phyloP scores from a whole-genome alignment of 768 basidiomycete genomes.

The Mycena haematopus region DNA sequence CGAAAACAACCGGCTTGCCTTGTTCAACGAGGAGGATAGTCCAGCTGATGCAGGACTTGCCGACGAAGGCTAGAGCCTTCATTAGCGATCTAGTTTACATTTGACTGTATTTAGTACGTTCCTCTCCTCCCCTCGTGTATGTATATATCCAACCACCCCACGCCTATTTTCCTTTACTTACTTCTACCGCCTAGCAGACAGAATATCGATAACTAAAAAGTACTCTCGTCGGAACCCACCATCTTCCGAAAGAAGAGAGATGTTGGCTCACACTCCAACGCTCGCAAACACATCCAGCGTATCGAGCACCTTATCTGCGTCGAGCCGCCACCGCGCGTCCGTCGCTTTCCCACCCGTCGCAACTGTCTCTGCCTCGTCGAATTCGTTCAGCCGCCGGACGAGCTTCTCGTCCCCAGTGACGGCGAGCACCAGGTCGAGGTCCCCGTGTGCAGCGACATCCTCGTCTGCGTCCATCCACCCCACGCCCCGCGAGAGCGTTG shows the following conservation, averaged over 20 bases:
- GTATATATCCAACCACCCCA: background rate
- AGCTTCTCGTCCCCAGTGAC: slow-evolving; percentile 78
- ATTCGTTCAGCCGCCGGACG: slow-evolving; percentile 74
- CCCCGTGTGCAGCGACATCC: slow-evolving; percentile 32
- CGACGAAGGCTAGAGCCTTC: background rate
- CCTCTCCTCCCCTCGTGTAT: slow-evolving; percentile 5
- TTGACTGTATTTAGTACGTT: background rate
- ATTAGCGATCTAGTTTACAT: slow-evolving; percentile 19
- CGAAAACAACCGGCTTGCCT: slow-evolving; percentile 39
- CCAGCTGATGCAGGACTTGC: background rate
- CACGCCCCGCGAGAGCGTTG: slow-evolving; percentile 41
- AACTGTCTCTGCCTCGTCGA: slow-evolving; percentile 75
- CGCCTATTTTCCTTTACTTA: background rate
- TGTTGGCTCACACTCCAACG: slow-evolving; percentile 19
- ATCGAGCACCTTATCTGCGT: slow-evolving; percentile 40
- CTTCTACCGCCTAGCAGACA: slow-evolving; percentile 16
- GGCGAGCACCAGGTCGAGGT: slow-evolving; percentile 34
- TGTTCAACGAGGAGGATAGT: slow-evolving; percentile 32
- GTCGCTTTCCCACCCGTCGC: slow-evolving; percentile 77
- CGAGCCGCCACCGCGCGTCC: slow-evolving; percentile 75
- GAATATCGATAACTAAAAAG: slow-evolving; percentile 30
- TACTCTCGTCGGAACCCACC: slow-evolving; percentile 1
- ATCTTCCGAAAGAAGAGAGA: background rate
- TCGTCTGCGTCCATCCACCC: slow-evolving; percentile 48
- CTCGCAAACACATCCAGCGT: slow-evolving; percentile 33